phyloP scores from a whole-genome alignment of 1,284 basidiomycete genomes.

The Trametes sp. region DNA sequence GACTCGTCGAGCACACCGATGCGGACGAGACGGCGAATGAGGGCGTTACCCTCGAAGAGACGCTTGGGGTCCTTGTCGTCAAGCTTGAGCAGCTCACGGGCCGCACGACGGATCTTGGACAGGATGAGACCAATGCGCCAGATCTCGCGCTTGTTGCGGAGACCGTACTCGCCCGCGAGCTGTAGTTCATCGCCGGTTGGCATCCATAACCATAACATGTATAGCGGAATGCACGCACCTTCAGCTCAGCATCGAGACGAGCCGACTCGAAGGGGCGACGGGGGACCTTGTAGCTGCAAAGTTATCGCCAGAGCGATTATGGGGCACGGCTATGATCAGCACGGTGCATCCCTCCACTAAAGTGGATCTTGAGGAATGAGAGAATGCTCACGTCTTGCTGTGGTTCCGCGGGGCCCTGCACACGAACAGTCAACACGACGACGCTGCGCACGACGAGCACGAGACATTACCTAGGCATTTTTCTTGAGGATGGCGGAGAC shows the following conservation, averaged over 20 bases:
- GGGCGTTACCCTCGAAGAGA: slow-evolving; percentile 99
- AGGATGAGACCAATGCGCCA: slow-evolving; percentile 99
- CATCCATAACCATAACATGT: background rate
- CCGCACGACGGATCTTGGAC: slow-evolving; percentile 99
- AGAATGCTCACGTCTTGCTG: slow-evolving; percentile 84
- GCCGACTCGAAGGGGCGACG: slow-evolving; percentile 97
- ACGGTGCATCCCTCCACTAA: slow-evolving; percentile 66
- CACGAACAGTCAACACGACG: slow-evolving; percentile 46
- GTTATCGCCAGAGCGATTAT: slow-evolving; percentile 54
- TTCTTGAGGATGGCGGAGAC: slow-evolving; percentile 61
- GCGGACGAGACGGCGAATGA: slow-evolving; percentile 98
- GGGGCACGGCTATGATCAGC: slow-evolving; percentile 71
- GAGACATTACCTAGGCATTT: slow-evolving; percentile 81
- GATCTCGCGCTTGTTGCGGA: slow-evolving; percentile 99
- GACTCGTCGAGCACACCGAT: slow-evolving; percentile 99
- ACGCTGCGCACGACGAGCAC: slow-evolving; percentile 23
- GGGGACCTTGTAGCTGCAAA: slow-evolving; percentile 94
- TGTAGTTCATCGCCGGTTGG: slow-evolving; percentile 39
- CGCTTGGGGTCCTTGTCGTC: slow-evolving; percentile 99
- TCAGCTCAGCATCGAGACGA: slow-evolving; percentile 99
- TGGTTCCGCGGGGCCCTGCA: slow-evolving; percentile 87
- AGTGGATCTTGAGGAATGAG: slow-evolving; percentile 70
- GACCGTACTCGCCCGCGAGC: slow-evolving; percentile 99
- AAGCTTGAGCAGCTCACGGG: slow-evolving; percentile 99
- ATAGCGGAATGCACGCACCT: slow-evolving; percentile 60